These are phyloP conservation scores for Hypoxylon fuscum DNA, from an alignment of 495 filamentous ascomycete genomes.

Conservation along the genomic window DNA sequence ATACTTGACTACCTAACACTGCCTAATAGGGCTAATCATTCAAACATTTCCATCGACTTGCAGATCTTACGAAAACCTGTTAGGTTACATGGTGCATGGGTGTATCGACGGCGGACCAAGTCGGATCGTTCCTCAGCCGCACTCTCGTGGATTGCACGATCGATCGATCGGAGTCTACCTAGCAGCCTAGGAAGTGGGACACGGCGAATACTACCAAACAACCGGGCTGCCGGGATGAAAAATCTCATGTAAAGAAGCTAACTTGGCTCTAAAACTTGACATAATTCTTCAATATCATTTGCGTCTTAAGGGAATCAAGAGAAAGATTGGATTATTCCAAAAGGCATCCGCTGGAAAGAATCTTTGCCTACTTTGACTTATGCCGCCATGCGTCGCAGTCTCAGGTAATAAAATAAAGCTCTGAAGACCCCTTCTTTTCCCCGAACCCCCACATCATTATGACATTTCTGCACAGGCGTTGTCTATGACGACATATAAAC, in stretches of 20 bases:
- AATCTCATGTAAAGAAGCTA: constrained; percentile 1
- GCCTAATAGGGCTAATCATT: not conserved
- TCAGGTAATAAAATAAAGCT: not conserved
- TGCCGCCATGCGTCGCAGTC: not conserved
- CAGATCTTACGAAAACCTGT: constrained; percentile 13
- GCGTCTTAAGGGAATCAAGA: not conserved
- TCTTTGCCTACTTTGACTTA: not conserved
- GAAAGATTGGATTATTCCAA: not conserved
- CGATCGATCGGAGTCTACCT: constrained; percentile 25
- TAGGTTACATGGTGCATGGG: not conserved
- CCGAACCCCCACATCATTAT: constrained; percentile 20
- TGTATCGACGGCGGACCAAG: not conserved
- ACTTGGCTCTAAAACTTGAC: constrained; percentile 3
- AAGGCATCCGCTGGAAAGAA: not conserved
- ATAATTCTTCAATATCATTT: not conserved
- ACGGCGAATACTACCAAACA: not conserved
- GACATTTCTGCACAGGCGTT: constrained; percentile 19
- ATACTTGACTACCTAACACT: not conserved
- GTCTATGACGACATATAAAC: constrained; percentile 35
- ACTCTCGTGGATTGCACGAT: constrained; percentile 9
- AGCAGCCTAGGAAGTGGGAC: not conserved
- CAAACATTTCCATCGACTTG: not conserved
- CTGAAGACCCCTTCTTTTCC: too few species aligned
- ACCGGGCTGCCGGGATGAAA: constrained; percentile 1
- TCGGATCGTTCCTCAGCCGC: constrained; percentile 13